Evolutionary conservation across 1,284 basidiomycete species (phyloP), one percentile per base, ranked within the genome.

Genomic region (Ganoderma resinaceum): DNA sequence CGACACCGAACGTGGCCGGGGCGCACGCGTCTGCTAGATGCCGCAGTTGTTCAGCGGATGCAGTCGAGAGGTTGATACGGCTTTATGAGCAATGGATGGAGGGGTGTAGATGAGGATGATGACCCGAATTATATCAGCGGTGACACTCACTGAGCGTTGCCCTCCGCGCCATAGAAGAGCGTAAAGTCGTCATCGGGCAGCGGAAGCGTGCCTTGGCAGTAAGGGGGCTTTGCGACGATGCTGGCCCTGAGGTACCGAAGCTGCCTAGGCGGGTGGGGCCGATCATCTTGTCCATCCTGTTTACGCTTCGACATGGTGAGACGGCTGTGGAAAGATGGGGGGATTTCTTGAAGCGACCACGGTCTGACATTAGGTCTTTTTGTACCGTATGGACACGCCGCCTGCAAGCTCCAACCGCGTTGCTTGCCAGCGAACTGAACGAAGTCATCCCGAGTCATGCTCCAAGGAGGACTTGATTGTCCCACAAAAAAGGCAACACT

Each of bases 1-100:
- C 53, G 6, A 69, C 33, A 0, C 76, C 76, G 55, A 77, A 77
- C 8, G 73, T 73, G 7, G 74, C 76, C 9, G 69, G 66, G 23
- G 75, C 72, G 67, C 76, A 76, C 7, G 66, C 42, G 6, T 69
- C 64, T 2, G 70, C 66, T 7, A 77, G 72, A 8, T 62, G 46
- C 26, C 72, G 65, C 5, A 76, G 40, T 18, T 74, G 14, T 8
- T 7, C 29, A 20, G 29, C 29, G 18, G 52, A 20, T 2, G 72
- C 68, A n/a, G 53, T 55, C 1, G 59, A 40, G 23, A 72, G 33
- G 52, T 72, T 31, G 37, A 69, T 33, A 3, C 66, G 63, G 1
- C 70, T 71, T 20, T 9, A 38, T 2, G 37, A 12, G 9, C 14
- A 8, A 38, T 11, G 37, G 37, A 38, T 12, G 37, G 9, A 38